phyloP scores from a whole-genome alignment of 2,329 filamentous ascomycete species.

The Microdochium nivale region DNA sequence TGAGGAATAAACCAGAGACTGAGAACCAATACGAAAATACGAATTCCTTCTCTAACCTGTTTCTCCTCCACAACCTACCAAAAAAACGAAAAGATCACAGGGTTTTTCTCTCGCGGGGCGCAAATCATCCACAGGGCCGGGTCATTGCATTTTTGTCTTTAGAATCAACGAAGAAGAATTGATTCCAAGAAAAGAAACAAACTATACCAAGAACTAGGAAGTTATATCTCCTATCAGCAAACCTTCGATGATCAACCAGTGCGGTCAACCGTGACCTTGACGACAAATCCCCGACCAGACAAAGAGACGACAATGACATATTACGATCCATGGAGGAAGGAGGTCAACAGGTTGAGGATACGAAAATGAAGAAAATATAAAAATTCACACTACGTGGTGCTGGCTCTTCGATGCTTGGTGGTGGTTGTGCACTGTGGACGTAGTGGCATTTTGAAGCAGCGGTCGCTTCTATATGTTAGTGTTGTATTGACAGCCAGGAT shows the following conservation, averaged over 20 bases:
- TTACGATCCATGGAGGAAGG: too few relatives aligned
- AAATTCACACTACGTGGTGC: too few relatives aligned
- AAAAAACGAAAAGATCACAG: neutral
- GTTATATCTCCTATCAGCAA: neutral
- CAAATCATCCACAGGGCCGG: neutral
- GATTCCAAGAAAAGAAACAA: neutral
- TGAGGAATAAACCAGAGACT: constrained; percentile 47
- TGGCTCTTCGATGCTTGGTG: too few relatives aligned
- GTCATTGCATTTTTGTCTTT: neutral
- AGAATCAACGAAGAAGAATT: constrained; percentile 1
- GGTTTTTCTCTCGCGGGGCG: neutral
- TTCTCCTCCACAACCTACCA: neutral
- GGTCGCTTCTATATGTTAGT: too few relatives aligned
- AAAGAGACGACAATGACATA: too few relatives aligned
- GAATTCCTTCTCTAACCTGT: neutral
- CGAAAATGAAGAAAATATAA: too few relatives aligned
- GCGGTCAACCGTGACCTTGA: too few relatives aligned
- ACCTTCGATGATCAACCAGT: neutral
- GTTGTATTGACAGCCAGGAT: too few relatives aligned
- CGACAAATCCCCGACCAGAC: too few relatives aligned
- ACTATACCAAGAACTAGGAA: neutral
- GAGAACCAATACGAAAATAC: neutral
- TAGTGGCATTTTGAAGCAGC: too few relatives aligned
- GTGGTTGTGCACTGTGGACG: too few relatives aligned
- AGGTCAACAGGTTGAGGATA: too few relatives aligned